Evolutionary conservation across 441 rosid species (phyloP), one percentile per base, ranked within the genome.

Genomic region (Eutrema salsugineum): DNA sequence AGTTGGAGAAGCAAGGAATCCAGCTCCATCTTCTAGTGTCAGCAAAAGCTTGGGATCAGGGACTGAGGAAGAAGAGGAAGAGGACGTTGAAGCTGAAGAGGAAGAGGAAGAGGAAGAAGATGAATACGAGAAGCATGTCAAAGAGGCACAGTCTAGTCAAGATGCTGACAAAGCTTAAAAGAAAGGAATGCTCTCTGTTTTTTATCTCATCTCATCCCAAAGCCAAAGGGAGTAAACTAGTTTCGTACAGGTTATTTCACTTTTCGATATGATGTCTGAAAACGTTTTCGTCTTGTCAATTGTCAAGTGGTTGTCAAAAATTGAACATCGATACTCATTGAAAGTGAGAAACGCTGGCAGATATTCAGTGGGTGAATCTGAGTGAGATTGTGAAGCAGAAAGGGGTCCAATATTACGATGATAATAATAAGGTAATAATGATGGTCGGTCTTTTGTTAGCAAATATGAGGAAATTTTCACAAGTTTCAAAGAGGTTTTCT

Each of bases 91-190:
- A 36, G 83, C 72, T 14, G 85, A 86, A 15, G 88, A 76, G 33
- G 91, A 85, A 3, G 90, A 79, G 1, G 84, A 86, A n/a, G 93
- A 83, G 12, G 90, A 85, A 0, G 87, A 86, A 0, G 70, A 86
- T 0, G 98, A 94, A 74, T 94, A 94, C 75, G 95, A 91, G 67
- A 88, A 91, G 74, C 84, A 86, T 79, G 92, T 91, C 35, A 94
- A 86, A 77, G 97, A 91, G 80, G 94, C 82, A 24, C 95, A 85
- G 60, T 77, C 79, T 53, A 62, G 57, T 33, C 78, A 75, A 55
- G 79, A 75, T 51, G 44, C 50, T 54, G 53, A 10, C 14, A 69
- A 68, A 47, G 70, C 51, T 39, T 68, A 46, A 55, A 27, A 51
- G 32, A 11, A 44, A 36, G 14, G 27, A 60, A 43, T 1, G 39